Base-by-base conservation (phyloP, 176 grass and related monocot genomes). In the Triticum turgidum region DNA sequence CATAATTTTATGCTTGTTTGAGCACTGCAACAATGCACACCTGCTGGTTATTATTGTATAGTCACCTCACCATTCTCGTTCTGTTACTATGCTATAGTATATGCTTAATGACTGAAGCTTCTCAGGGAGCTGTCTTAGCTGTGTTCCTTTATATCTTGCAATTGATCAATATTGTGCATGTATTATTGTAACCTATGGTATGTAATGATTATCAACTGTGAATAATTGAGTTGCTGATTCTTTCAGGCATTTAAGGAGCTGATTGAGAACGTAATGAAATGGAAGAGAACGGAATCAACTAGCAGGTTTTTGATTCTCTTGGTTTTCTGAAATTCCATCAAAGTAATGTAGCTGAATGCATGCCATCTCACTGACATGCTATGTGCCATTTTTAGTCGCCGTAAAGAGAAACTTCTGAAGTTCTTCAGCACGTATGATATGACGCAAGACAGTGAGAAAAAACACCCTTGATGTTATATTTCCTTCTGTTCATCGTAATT, bases 211-310 rank as follows among this genome's bases (percentile, higher is more conserved):
- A 61, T 81, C 47, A 20, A 38, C 58, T 83, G 81, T 71, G 33
- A 29, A 58, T 56, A 27, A 84, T 84, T 75, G 25, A 47, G 47
- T 72, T 13, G 10, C 13, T 85, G 6, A 77, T 82, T 81, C 47
- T 82, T 77, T 76, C 79, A 89, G 88, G 88, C 70, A 51, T 89
- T 89, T 89, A 47, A 86, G 69, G 82, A 77, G 49, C 14, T 90
- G 63, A 41, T 82, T 64, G 37, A 86, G 51, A 39, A 90, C 64
- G 63, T 82, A 54, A 82, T 22, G 63, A 51, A 64, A 78, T 86
- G 88, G 83, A 90, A 89, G 62, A 62, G 3, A 17, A 54, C 7
- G 77, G 8, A 29, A 27, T 77, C 78, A 47, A 11, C 29, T 29
- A 47, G n/a, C 29, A 82, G 79, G 79, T 86, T 77, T 82, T 29